Base-by-base conservation (phyloP, 495 filamentous ascomycete species). In the Penicillium crystallinum region DNA sequence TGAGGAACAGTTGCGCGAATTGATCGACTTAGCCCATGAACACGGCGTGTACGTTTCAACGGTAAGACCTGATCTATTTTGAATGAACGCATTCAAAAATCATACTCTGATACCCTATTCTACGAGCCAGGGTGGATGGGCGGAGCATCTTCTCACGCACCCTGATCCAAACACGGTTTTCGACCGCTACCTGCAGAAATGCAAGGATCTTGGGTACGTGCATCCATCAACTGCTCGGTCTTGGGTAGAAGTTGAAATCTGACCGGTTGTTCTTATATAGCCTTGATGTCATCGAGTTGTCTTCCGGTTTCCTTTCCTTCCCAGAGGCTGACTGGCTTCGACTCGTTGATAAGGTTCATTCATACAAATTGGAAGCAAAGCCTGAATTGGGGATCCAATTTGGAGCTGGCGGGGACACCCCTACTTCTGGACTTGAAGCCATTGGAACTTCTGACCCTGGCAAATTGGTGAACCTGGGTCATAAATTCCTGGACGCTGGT, bases 361-460 rank as follows among this genome's bases (percentile, higher is more conserved):
- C 65, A 0, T 71, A 74, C 54, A 75, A 76, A 0, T 57, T 82
- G 21, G 77, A 71, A 49, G 70, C 80, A n/a, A 83, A 83, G 55
- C 81, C 80, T 2, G 80, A 83, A 51, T 59, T 83, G 18, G 80
- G 79, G 2, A 81, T 84, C 46, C 79, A 83, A 49, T 82, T 83
- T 53, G 81, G 80, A 23, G 80, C 79, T 6, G 80, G 80, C 2
- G 81, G 81, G 15, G 81, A 82, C 46, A 82, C 81, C 0, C 58
- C 66, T 12, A 71, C 77, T 0, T 59, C 69, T 10, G 75, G 69
- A 29, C 68, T 82, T 17, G 74, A 76, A 61, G 65, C 66, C 4
- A 68, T 80, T 15, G 78, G 77, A 10, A 78, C 78, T 15, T 76
- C 73, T n/a, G 79, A 81, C 34, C 73, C 77, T 1, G 63, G 63